phyloP scores from a whole-genome alignment of 2,329 filamentous ascomycete genomes.

The Geosmithia morbida region DNA sequence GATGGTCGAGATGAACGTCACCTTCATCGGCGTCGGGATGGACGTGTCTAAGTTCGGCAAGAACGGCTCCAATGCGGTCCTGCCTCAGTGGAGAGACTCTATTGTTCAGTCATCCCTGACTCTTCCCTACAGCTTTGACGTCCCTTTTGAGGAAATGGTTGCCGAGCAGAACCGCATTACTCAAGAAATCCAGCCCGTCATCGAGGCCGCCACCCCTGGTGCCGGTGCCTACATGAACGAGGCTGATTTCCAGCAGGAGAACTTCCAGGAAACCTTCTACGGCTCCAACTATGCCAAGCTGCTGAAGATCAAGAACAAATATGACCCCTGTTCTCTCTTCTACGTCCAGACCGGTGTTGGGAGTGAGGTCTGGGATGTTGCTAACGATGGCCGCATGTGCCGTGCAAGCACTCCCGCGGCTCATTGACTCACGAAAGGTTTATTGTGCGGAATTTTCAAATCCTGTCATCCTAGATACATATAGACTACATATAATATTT shows the following conservation, averaged over 20 bases:
- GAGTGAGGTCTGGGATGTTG: slow-evolving; percentile 27
- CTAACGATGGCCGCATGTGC: slow-evolving; percentile 1
- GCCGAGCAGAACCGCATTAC: slow-evolving; percentile 15
- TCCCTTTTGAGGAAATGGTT: slow-evolving; percentile 13
- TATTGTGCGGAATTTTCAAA: too few relatives aligned
- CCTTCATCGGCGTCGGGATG: slow-evolving; percentile 13
- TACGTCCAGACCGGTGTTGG: slow-evolving; percentile 24
- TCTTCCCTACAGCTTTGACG: slow-evolving; percentile 12
- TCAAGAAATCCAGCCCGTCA: slow-evolving; percentile 6
- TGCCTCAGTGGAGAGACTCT: slow-evolving; percentile 24
- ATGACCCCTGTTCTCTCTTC: slow-evolving; percentile 17
- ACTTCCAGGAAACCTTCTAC: slow-evolving; percentile 18
- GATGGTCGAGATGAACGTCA: slow-evolving; percentile 9
- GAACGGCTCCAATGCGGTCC: slow-evolving; percentile 15
- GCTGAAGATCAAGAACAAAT: slow-evolving; percentile 15
- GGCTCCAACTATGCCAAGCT: slow-evolving; percentile 15
- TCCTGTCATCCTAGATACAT: too few relatives aligned
- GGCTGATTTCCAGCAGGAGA: slow-evolving; percentile 18
- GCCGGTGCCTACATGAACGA: slow-evolving; percentile 29
- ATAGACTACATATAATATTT: too few relatives aligned
- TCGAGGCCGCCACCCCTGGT: slow-evolving; percentile 18
- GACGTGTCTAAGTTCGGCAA: slow-evolving; percentile 11
- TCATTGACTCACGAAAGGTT: too few relatives aligned
- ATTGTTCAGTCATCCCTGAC: slow-evolving; percentile 14
- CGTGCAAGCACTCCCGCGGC: background rate